These are phyloP conservation scores for Meira nashicola DNA, from an alignment of 1,284 basidiomycete genomes.

Conservation along the genomic window DNA sequence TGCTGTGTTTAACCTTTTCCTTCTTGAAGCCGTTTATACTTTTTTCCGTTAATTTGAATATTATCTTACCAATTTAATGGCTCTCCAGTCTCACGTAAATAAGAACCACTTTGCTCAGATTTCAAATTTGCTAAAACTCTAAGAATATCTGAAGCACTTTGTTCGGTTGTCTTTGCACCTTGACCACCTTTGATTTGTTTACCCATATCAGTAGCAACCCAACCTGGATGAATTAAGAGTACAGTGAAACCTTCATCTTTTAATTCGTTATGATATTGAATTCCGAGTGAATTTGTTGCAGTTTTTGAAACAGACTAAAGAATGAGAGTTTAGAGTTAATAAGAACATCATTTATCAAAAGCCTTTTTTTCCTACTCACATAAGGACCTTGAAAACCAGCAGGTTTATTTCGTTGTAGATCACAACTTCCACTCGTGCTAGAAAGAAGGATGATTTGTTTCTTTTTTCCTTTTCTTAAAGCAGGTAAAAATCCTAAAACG, in stretches of 20 bases:
- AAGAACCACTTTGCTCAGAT: no score
- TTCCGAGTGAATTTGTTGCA: constrained; percentile 13
- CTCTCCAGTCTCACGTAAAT: no score
- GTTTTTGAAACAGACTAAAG: constrained; percentile 15
- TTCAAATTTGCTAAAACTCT: no score
- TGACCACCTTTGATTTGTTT: no score
- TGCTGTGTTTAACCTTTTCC: no score
- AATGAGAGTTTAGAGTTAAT: background rate
- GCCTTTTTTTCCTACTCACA: no score
- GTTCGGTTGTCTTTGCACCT: no score
- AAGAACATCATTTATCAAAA: no score
- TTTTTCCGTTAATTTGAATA: no score
- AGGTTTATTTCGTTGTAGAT: background rate
- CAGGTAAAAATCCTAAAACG: constrained; percentile 14
- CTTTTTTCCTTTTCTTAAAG: constrained; percentile 8
- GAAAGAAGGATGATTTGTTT: constrained; percentile 16
- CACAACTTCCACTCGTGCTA: constrained; percentile 4
- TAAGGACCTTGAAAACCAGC: constrained; percentile 10
- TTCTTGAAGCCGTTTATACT: no score
- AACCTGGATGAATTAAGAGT: constrained; percentile 14
- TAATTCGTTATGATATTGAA: constrained; percentile 15
- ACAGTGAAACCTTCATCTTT: constrained; percentile 15
- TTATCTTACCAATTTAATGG: no score
- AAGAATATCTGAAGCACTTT: no score
- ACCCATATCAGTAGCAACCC: constrained; percentile 15